Base-by-base conservation (phyloP, 2,329 filamentous ascomycete species). In the Fusarium sp. region DNA sequence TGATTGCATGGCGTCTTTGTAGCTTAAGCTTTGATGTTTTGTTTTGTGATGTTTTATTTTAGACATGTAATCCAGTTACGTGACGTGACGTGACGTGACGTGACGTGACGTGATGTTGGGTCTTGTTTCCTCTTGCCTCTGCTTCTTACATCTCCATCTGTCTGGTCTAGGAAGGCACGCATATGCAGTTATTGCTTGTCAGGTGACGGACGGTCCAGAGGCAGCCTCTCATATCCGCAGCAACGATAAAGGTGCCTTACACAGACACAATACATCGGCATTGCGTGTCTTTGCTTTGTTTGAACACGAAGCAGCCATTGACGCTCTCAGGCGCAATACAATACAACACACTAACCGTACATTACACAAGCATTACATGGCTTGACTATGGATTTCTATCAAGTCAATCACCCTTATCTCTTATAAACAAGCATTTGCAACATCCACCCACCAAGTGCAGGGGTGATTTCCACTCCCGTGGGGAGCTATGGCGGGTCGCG, bases 401-500 rank as follows among this genome's bases (percentile, higher is more conserved):
- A 19, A 19, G 19, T 19, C 19, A 19, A 19, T 19, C 19, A 19
- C 19, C 19, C 19, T 19, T 19, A 19, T 19, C 19, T 19, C 19
- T 19, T 19, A 19, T 39, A 42, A 51, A 60, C 54, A 60, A 47
- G 48, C 40, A 59, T 31, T 53, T 59, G 54, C 40, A 47, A 35
- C 19, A 31, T 38, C 15, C 58, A 63, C n/a, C 15, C 58, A 44
- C 53, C 32, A 62, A 65, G 55, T 60, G 57, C 55, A 60, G 53
- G 41, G 53, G 45, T 59, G 53, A 38, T 50, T 50, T 47, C 65
- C 63, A 64, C 67, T 55, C 50, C 45, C 39, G 56, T 61, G 67
- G 68, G 57, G 60, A 70, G 68, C 68, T 70, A 61, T 66, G 53
- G 64, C 65, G 68, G 68, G 68, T 58, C 54, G 57, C 57, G 57